phyloP scores from a whole-genome alignment of 768 basidiomycete species.

The Lepiota venenata region DNA sequence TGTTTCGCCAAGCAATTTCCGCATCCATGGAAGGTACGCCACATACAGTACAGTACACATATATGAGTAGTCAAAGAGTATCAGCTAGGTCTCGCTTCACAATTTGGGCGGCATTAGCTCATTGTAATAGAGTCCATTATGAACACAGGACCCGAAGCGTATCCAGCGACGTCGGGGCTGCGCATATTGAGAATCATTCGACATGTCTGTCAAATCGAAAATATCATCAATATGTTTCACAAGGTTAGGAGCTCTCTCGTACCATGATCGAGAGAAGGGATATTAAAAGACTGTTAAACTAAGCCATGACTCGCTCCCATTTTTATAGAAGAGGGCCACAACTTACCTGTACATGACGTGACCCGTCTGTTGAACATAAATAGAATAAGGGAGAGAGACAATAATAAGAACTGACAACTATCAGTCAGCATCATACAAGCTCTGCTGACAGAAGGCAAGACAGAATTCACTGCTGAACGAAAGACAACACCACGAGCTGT shows the following conservation, averaged over 20 bases:
- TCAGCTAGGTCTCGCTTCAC: no score
- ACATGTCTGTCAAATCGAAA: not conserved
- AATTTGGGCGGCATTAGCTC: no score
- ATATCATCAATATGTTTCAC: not conserved
- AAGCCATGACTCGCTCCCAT: not conserved
- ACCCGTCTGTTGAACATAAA: not conserved
- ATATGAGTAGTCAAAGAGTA: no score
- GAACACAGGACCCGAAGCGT: not conserved
- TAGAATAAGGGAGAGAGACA: not conserved
- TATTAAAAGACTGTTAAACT: not conserved
- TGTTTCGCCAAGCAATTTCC: no score
- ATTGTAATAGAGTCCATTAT: not conserved
- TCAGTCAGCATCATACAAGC: not conserved
- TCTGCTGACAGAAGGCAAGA: not conserved
- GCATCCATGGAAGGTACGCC: no score
- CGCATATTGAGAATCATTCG: conserved; percentile 5
- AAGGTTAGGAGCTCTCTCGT: not conserved
- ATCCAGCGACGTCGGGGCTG: not conserved
- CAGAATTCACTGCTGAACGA: not conserved
- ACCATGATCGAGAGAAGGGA: not conserved
- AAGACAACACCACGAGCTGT: not conserved
- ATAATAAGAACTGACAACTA: not conserved
- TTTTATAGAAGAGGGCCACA: no score
- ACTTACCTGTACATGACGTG: not conserved
- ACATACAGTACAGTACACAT: no score